Evolutionary conservation across 148 eudicot species (phyloP).

Genomic region (Nepenthes gracilis): DNA sequence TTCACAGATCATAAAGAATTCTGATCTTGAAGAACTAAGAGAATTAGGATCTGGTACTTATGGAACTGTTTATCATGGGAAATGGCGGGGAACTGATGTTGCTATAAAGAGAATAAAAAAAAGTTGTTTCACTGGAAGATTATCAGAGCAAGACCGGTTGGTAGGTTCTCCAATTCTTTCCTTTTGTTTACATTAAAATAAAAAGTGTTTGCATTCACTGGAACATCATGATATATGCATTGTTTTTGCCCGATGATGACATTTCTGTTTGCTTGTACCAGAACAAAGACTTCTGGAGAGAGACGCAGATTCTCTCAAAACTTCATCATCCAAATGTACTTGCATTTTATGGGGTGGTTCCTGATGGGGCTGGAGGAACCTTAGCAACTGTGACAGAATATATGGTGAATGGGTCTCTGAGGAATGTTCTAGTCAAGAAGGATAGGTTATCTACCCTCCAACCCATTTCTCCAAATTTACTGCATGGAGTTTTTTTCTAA

Average conservation of each 20-base stretch:
- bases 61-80: slow-evolving; percentile 96
- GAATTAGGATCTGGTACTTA: slow-evolving; percentile 96
- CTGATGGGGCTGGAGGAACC: slow-evolving; percentile 89
- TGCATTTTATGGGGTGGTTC: slow-evolving; percentile 96
- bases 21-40: slow-evolving; percentile 79
- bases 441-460: slow-evolving; percentile 39
- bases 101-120: slow-evolving; percentile 92
- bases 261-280: slow-evolving; percentile 10
- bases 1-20: slow-evolving; percentile 70
- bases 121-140: slow-evolving; percentile 87
- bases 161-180: slow-evolving; percentile 27
- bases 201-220: too few relatives aligned
- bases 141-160: slow-evolving; percentile 86
- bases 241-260: not conserved
- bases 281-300: slow-evolving; percentile 94
- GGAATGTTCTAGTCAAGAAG: slow-evolving; percentile 72
- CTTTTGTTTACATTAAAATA: not conserved
- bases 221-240: not conserved
- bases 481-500: not conserved
- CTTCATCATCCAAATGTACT: slow-evolving; percentile 97
- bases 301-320: slow-evolving; percentile 84
- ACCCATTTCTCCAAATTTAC: too few relatives aligned
- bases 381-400: slow-evolving; percentile 93
- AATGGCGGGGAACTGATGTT: slow-evolving; percentile 95
- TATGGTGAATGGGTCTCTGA: slow-evolving; percentile 92